Conservation (phyloP, 257 asterid species). For the Catharanthus roseus region DNA sequence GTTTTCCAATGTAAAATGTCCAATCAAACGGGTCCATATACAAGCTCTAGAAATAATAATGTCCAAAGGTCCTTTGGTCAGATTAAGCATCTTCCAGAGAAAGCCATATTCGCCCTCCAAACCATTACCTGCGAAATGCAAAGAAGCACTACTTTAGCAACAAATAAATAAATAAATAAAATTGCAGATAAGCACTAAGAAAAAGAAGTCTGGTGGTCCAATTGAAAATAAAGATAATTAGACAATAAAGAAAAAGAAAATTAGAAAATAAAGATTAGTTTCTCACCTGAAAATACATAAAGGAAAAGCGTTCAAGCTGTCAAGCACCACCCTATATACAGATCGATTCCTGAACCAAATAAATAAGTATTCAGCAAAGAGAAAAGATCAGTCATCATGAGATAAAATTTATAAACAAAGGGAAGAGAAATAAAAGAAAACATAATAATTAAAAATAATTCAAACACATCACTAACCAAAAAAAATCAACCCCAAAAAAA, state of each 20-base stretch:
- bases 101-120: background rate
- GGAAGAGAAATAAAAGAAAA: no score
- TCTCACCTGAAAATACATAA: background rate
- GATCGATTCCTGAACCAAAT: background rate
- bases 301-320: no score
- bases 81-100: background rate
- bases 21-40: background rate
- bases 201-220: background rate
- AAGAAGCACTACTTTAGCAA: no score
- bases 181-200: background rate
- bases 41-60: background rate
- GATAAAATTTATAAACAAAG: no score
- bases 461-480: no score
- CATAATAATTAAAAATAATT: no score
- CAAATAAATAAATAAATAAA: no score
- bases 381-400: no score
- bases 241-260: background rate
- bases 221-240: background rate
- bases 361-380: no score
- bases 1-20: background rate
- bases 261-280: background rate
- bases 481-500: no score
- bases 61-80: background rate
- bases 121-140: slow-evolving; percentile 1
- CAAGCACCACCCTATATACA: no score